A percentile compares a stretch with the other conserved stretches of the same genome.
phyloP scores from a whole-genome alignment of 495 filamentous ascomycete species.

The Xylaria bambusicola region DNA sequence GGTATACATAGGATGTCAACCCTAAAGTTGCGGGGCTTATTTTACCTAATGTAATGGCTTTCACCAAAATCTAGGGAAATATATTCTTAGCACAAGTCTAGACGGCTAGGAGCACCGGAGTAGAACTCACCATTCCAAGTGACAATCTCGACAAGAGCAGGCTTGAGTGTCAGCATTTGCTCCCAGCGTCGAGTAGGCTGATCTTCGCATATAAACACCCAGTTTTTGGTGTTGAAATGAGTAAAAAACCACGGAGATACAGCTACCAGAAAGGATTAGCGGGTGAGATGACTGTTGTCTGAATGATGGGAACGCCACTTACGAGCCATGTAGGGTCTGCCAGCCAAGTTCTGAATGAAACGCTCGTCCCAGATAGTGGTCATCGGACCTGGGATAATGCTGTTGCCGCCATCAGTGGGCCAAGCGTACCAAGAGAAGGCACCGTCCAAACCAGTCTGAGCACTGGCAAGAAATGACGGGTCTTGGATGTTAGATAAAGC shows the following conservation, averaged over 20 bases:
- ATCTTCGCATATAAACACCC: slow-evolving; percentile 46
- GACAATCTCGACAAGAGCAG: slow-evolving; percentile 23
- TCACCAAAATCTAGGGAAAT: slow-evolving; percentile 7
- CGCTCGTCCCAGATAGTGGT: slow-evolving; percentile 48
- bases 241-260: slow-evolving; percentile 60
- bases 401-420: slow-evolving; percentile 54
- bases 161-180: slow-evolving; percentile 23
- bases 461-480: slow-evolving; percentile 27
- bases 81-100: neutral
- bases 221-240: slow-evolving; percentile 51
- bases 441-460: slow-evolving; percentile 45
- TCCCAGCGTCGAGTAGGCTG: slow-evolving; percentile 36
- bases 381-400: slow-evolving; percentile 41
- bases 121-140: slow-evolving; percentile 24
- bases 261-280: slow-evolving; percentile 38
- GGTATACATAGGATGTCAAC: neutral
- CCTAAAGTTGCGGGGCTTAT: neutral
- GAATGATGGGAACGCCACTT: slow-evolving; percentile 18
- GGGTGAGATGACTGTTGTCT: slow-evolving; percentile 34
- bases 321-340: slow-evolving; percentile 41
- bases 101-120: neutral
- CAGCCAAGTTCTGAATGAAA: slow-evolving; percentile 41
- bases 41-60: slow-evolving; percentile 15
- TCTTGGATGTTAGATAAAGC: slow-evolving; percentile 52
- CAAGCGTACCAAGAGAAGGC: slow-evolving; percentile 61